These are phyloP conservation scores for Xylaria intraflava DNA, from an alignment of 495 filamentous ascomycete genomes.

Conservation along the genomic window DNA sequence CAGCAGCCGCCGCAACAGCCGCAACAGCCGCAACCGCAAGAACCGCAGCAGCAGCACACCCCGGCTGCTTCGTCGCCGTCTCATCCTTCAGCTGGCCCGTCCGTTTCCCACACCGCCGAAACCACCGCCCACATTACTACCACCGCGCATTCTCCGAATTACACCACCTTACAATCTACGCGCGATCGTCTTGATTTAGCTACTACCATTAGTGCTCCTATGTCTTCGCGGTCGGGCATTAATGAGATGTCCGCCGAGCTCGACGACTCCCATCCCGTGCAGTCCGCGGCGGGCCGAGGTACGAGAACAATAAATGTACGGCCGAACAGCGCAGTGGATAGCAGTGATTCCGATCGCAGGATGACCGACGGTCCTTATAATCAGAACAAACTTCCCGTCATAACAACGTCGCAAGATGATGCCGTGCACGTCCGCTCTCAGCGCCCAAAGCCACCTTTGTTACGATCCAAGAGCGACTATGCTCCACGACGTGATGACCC, in stretches of 20 bases:
- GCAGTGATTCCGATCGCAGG: conserved; percentile 23
- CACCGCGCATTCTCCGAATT: background rate
- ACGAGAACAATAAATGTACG: conserved; percentile 15
- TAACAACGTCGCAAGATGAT: conserved; percentile 19
- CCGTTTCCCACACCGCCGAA: background rate
- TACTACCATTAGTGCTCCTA: conserved; percentile 11
- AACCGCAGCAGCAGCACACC: background rate
- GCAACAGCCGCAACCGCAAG: background rate
- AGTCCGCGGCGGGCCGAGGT: background rate
- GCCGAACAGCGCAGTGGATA: conserved; percentile 19
- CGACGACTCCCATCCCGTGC: background rate
- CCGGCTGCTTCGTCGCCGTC: background rate
- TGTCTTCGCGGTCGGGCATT: conserved; percentile 19
- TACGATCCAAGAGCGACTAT: conserved; percentile 68
- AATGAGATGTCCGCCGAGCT: conserved; percentile 11
- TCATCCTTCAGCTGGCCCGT: background rate
- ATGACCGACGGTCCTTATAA: conserved; percentile 29
- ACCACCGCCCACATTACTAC: background rate
- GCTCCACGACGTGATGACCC: conserved; percentile 42
- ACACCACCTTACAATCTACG: background rate
- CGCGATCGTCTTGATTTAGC: conserved; percentile 5
- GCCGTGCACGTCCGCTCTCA: conserved; percentile 19
- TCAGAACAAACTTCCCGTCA: conserved; percentile 13
- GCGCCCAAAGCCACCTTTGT: conserved; percentile 49
- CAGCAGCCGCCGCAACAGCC: background rate